These are phyloP conservation scores for Phytopythium aichiense DNA, from an alignment of 352 stramenopile species.

Conservation along the genomic window DNA sequence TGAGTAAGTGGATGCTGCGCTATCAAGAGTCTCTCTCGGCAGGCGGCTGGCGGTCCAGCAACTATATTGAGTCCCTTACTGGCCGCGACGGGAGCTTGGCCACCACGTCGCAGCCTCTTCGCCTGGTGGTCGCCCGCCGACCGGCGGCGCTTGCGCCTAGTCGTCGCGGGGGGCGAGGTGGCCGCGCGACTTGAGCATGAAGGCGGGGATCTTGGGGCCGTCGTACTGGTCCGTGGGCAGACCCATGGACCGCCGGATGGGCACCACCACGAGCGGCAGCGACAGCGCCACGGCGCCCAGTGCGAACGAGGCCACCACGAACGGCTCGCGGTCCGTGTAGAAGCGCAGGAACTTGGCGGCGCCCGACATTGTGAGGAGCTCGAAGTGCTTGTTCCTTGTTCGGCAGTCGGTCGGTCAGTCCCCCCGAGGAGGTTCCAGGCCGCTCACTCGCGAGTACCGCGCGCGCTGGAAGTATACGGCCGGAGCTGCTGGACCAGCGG, in stretches of 20 bases:
- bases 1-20: background rate
- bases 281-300: slow-evolving; percentile 67
- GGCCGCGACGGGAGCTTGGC: too few relatives aligned
- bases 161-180: slow-evolving; percentile 33
- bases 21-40: background rate
- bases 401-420: background rate
- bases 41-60: background rate
- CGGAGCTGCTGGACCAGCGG: background rate
- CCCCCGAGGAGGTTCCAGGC: background rate
- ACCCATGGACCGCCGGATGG: slow-evolving; percentile 77
- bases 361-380: slow-evolving; percentile 8
- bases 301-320: slow-evolving; percentile 80
- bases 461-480: background rate
- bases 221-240: slow-evolving; percentile 89
- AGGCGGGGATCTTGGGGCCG: slow-evolving; percentile 72
- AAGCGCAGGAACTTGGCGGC: slow-evolving; percentile 77
- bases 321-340: slow-evolving; percentile 82
- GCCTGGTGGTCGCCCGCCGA: background rate
- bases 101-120: too few relatives aligned
- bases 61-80: background rate
- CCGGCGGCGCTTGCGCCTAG: background rate
- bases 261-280: slow-evolving; percentile 77
- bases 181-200: slow-evolving; percentile 70
- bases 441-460: background rate
- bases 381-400: background rate